phyloP scores from a whole-genome alignment of 1,284 basidiomycete genomes.

The Fistulina hepatica region DNA sequence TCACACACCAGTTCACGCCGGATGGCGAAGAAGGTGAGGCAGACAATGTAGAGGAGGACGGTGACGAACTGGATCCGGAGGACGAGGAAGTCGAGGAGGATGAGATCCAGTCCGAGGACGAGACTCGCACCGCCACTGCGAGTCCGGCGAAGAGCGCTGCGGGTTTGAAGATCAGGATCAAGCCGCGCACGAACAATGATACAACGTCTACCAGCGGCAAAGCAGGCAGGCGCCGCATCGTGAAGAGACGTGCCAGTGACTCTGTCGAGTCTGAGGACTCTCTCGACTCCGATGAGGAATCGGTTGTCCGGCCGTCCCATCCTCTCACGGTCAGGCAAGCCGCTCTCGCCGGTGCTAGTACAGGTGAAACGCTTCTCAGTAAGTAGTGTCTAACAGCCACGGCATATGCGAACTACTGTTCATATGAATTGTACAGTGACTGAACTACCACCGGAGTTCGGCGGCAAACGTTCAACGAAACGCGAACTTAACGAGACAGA shows the following conservation, averaged over 20 bases:
- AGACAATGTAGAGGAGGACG: conserved; percentile 11
- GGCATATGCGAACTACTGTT: neutral
- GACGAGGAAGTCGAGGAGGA: conserved; percentile 6
- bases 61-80: conserved; percentile 8
- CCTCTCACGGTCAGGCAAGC: conserved; percentile 12
- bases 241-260: neutral
- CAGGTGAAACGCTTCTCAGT: conserved; percentile 6
- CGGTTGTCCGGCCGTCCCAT: conserved; percentile 4
- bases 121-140: conserved; percentile 9
- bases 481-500: conserved; percentile 3
- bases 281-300: conserved; percentile 7
- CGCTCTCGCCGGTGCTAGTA: conserved; percentile 6
- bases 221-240: neutral
- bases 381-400: neutral
- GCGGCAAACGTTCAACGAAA: conserved; percentile 2
- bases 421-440: neutral
- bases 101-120: conserved; percentile 2
- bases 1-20: neutral
- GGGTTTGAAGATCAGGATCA: conserved; percentile 12
- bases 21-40: conserved; percentile 2
- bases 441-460: neutral
- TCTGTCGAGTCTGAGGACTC: conserved; percentile 12
- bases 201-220: conserved; percentile 3
- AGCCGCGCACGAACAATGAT: conserved; percentile 7
- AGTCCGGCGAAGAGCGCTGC: conserved; percentile 7